Percentiles rank a stretch among this genome's conserved stretches.
phyloP scores from a whole-genome alignment of 257 asterid species.

The Cynanchum wilfordii region DNA sequence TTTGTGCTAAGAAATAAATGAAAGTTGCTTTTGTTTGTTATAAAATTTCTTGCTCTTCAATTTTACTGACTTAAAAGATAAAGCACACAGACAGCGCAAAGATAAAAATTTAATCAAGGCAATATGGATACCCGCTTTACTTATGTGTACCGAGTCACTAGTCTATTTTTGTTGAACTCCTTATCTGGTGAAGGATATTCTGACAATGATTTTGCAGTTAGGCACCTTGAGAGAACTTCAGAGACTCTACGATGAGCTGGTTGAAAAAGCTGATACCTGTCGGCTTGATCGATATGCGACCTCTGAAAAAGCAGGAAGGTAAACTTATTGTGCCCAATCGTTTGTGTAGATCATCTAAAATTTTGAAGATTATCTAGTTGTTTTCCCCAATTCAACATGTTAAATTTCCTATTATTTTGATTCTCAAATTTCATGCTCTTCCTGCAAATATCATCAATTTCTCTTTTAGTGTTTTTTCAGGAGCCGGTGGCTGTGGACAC shows the following conservation, averaged over 20 bases:
- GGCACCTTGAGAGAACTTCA: constrained; percentile 83
- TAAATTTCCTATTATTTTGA: constrained; percentile 1
- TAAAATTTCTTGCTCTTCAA: neutral
- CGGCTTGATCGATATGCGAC: constrained; percentile 64
- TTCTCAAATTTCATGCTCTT: neutral
- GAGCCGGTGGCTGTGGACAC: constrained; percentile 97
- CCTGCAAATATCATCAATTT: neutral
- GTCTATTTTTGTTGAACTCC: neutral
- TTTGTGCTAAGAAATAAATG: neutral
- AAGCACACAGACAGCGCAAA: neutral
- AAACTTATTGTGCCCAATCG: constrained; percentile 7
- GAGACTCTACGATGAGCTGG: constrained; percentile 79
- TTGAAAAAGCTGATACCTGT: constrained; percentile 66
- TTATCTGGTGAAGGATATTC: constrained; percentile 9
- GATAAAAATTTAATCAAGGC: neutral
- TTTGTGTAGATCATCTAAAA: neutral
- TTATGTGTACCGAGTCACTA: neutral
- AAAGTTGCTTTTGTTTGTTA: neutral
- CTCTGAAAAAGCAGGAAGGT: constrained; percentile 76
- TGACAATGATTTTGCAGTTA: constrained; percentile 48
- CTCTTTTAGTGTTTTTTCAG: constrained; percentile 29
- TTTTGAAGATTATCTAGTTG: neutral
- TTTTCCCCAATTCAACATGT: neutral
- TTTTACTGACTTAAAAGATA: neutral
- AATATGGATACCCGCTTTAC: neutral